Evolutionary conservation across 2,329 filamentous ascomycete species (phyloP).

Genomic region (Sporothrix schenckii): DNA sequence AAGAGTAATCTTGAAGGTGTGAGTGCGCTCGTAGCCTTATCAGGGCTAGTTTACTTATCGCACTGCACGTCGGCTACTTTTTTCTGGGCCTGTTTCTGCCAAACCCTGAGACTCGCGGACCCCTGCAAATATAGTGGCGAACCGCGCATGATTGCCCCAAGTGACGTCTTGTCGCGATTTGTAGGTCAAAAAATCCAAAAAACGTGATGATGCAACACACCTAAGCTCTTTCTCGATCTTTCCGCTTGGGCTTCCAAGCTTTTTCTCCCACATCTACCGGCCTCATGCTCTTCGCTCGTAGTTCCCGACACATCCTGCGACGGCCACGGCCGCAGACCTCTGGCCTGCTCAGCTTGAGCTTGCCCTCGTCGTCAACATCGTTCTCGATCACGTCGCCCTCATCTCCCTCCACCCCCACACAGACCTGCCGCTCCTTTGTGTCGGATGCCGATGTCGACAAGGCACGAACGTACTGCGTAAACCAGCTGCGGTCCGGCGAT

Average conservation of each 20-base stretch:
- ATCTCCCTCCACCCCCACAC: not conserved
- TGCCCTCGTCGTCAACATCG: not conserved
- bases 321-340: not conserved
- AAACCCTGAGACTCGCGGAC: not conserved
- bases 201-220: not conserved
- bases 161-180: constrained; percentile 2
- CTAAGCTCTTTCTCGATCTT: not conserved
- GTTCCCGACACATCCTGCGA: constrained; percentile 13
- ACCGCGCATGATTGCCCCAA: not conserved
- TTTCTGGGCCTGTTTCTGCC: not conserved
- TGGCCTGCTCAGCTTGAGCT: not conserved
- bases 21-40: too few species aligned
- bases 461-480: constrained; percentile 58
- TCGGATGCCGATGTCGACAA: constrained; percentile 57
- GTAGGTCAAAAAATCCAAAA: not conserved
- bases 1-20: too few species aligned
- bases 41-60: too few species aligned
- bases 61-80: too few species aligned
- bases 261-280: not conserved
- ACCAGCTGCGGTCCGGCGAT: constrained; percentile 67
- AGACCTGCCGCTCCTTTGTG: constrained; percentile 48
- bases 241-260: not conserved
- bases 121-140: constrained; percentile 16
- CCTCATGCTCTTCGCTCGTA: constrained; percentile 10
- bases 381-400: not conserved